Conservation (phyloP, 2,329 filamentous ascomycete genomes). For the Cucurbitaria berberidis region DNA sequence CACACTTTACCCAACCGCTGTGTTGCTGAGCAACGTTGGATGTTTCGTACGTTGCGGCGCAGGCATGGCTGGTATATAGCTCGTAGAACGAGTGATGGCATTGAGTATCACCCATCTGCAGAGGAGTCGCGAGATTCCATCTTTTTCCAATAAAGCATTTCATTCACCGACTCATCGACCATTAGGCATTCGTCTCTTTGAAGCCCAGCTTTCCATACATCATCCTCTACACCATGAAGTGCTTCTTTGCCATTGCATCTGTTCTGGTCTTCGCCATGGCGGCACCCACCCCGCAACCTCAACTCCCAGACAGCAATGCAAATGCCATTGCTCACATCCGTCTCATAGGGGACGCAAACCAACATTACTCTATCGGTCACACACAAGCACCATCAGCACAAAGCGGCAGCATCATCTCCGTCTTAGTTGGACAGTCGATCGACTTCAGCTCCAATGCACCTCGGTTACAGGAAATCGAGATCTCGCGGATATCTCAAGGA, state of each 20-base stretch:
- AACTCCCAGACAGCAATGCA: background rate
- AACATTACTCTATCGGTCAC: slow-evolving; percentile 13
- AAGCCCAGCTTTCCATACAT: background rate
- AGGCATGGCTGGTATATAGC: slow-evolving; percentile 1
- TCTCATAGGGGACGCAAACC: slow-evolving; percentile 11
- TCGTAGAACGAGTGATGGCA: background rate
- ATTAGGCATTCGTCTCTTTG: background rate
- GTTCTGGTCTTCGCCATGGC: slow-evolving; percentile 10
- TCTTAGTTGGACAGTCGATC: slow-evolving; percentile 25
- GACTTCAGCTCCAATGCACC: slow-evolving; percentile 24
- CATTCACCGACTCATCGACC: background rate
- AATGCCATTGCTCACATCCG: slow-evolving; percentile 7
- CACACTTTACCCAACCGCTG: slow-evolving; percentile 12
- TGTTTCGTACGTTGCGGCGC: background rate
- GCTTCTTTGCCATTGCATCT: slow-evolving; percentile 3
- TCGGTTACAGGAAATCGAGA: slow-evolving; percentile 22
- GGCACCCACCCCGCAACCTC: slow-evolving; percentile 6
- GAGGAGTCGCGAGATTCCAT: background rate
- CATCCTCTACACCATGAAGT: slow-evolving; percentile 6
- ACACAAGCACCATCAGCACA: slow-evolving; percentile 12
- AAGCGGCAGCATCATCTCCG: slow-evolving; percentile 14
- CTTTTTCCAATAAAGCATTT: background rate
- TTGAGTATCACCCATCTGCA: background rate
- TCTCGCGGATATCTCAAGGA: slow-evolving; percentile 10
- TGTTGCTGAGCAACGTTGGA: slow-evolving; percentile 16